Evolutionary conservation across 352 stramenopile genomes (phyloP).

Genomic region (Albugo candida): DNA sequence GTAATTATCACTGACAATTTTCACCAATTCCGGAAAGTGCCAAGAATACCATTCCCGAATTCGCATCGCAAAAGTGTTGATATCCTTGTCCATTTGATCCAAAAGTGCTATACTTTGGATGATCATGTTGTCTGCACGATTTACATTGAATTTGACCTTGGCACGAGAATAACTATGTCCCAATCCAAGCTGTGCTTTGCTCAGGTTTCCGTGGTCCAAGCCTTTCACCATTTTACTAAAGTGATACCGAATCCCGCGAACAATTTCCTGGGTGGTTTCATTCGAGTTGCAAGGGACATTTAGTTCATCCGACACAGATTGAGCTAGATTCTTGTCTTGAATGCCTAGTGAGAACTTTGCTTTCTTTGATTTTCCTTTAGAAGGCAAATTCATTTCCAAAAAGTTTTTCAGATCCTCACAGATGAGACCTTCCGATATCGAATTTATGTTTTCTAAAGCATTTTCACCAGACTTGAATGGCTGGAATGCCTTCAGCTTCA

Average conservation of each 20-base stretch:
- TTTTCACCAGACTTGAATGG: constrained; percentile 98
- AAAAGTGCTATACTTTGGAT: constrained; percentile 99
- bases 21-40: constrained; percentile 99
- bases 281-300: constrained; percentile 91
- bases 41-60: constrained; percentile 99
- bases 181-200: constrained; percentile 97
- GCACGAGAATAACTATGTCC: constrained; percentile 98
- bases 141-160: constrained; percentile 99
- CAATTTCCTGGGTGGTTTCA: constrained; percentile 93
- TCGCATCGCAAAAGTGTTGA: constrained; percentile 99
- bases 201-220: constrained; percentile 87
- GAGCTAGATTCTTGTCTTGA: constrained; percentile 87
- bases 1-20: constrained; percentile 99
- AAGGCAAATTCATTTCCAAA: constrained; percentile 98
- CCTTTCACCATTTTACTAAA: constrained; percentile 97
- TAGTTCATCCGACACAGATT: constrained; percentile 90
- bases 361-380: constrained; percentile 85
- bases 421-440: constrained; percentile 89
- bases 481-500: constrained; percentile 99
- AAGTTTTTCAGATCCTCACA: constrained; percentile 94
- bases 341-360: constrained; percentile 79
- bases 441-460: constrained; percentile 99
- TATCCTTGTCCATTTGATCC: constrained; percentile 99
- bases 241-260: constrained; percentile 93
- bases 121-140: constrained; percentile 99